These are phyloP conservation scores for Diaporthe sp. DNA, from an alignment of 2,329 filamentous ascomycete genomes.

Conservation along the genomic window DNA sequence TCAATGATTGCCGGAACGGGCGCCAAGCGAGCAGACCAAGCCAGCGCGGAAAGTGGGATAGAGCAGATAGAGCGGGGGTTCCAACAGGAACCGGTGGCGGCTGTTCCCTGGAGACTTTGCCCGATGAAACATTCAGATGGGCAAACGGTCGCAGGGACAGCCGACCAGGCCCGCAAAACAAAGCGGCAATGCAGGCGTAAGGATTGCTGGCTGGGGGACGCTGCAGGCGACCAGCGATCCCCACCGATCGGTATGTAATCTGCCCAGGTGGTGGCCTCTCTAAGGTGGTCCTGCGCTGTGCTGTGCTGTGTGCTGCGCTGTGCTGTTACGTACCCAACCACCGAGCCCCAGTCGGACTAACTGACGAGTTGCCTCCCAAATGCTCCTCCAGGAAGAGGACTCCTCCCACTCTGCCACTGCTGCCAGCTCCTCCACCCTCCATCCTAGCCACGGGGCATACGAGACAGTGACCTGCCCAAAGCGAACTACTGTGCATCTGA, in stretches of 20 bases:
- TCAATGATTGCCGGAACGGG: conserved; percentile 32
- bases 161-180: conserved; percentile 24
- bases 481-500: conserved; percentile 17
- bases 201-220: conserved; percentile 13
- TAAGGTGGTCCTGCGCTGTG: neutral
- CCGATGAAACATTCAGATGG: conserved; percentile 34
- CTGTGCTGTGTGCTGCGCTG: conserved; percentile 1
- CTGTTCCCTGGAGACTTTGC: conserved; percentile 11
- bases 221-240: neutral
- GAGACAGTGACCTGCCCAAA: conserved; percentile 25
- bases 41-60: conserved; percentile 26
- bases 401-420: neutral
- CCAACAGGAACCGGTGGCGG: conserved; percentile 15
- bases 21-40: conserved; percentile 32
- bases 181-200: conserved; percentile 29
- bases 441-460: conserved; percentile 19
- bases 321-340: conserved; percentile 13
- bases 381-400: neutral
- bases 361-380: conserved; percentile 22
- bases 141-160: conserved; percentile 16
- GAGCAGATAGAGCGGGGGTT: conserved; percentile 26
- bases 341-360: conserved; percentile 13
- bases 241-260: neutral
- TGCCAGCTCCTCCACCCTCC: neutral
- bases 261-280: neutral